Evolutionary conservation across 2,329 filamentous ascomycete species (phyloP).

Genomic region (Dactylellina parvicollis): DNA sequence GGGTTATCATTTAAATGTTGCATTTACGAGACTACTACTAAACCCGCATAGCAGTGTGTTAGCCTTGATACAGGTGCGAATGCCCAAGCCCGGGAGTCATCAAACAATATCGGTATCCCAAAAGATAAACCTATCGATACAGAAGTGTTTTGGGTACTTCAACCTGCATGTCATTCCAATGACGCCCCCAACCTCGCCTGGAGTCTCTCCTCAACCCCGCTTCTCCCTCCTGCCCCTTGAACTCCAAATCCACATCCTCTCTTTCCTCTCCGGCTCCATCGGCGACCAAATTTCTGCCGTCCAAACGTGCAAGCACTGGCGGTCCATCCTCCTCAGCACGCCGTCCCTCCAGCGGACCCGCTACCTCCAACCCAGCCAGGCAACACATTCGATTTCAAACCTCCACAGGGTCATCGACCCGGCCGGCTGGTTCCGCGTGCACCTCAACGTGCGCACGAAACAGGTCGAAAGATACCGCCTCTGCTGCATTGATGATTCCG

Average conservation of each 20-base stretch:
- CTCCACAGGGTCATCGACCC: background rate
- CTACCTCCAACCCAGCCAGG: background rate
- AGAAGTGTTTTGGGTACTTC: too few relatives aligned
- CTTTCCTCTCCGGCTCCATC: slow-evolving; percentile 1
- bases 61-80: too few relatives aligned
- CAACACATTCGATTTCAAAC: background rate
- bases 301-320: background rate
- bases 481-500: background rate
- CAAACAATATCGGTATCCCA: too few relatives aligned
- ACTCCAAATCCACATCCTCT: background rate
- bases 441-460: background rate
- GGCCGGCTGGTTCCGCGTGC: background rate
- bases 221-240: background rate
- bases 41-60: too few relatives aligned
- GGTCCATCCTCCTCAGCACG: background rate
- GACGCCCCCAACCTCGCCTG: background rate
- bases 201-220: too few relatives aligned
- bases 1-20: too few relatives aligned
- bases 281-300: background rate
- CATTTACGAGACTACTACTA: too few relatives aligned
- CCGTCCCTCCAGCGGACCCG: background rate
- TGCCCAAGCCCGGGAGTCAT: too few relatives aligned
- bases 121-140: too few relatives aligned
- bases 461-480: background rate
- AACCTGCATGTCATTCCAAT: background rate